These are phyloP conservation scores for Penicillium janthinellum DNA, from an alignment of 2,329 filamentous ascomycete genomes.

Conservation along the genomic window DNA sequence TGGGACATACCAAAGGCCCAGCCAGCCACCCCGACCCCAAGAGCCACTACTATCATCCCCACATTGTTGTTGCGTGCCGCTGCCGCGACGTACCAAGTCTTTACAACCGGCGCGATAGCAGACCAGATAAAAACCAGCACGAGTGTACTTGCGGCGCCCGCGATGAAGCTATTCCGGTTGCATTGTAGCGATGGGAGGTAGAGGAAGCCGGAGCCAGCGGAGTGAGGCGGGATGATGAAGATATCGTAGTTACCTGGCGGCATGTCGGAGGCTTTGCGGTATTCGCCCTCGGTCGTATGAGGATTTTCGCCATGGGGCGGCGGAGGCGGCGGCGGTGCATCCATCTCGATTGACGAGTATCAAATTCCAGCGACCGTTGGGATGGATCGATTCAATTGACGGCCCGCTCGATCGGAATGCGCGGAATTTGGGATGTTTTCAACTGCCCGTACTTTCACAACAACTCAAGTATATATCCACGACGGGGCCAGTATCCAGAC, in stretches of 20 bases:
- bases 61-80: constrained; percentile 72
- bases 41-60: constrained; percentile 70
- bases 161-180: constrained; percentile 86
- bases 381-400: neutral
- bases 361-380: neutral
- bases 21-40: constrained; percentile 73
- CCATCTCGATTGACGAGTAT: constrained; percentile 30
- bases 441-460: neutral
- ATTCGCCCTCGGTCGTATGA: constrained; percentile 60
- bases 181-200: constrained; percentile 89
- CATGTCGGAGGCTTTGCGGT: constrained; percentile 58
- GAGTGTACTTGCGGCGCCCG: constrained; percentile 78
- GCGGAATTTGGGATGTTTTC: neutral
- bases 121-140: constrained; percentile 72
- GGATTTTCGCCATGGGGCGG: constrained; percentile 83
- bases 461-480: neutral
- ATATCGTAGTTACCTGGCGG: constrained; percentile 95
- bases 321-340: constrained; percentile 68
- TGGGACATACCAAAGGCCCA: constrained; percentile 75
- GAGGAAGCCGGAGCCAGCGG: constrained; percentile 82
- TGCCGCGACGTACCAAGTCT: constrained; percentile 71
- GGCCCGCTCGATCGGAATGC: neutral
- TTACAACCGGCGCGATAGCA: constrained; percentile 71
- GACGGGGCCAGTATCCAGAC: neutral
- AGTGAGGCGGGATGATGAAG: constrained; percentile 92